These are phyloP conservation scores for Syncephalastrum racemosum DNA, from an alignment of 371 early-diverging fungal genomes.

Conservation along the genomic window DNA sequence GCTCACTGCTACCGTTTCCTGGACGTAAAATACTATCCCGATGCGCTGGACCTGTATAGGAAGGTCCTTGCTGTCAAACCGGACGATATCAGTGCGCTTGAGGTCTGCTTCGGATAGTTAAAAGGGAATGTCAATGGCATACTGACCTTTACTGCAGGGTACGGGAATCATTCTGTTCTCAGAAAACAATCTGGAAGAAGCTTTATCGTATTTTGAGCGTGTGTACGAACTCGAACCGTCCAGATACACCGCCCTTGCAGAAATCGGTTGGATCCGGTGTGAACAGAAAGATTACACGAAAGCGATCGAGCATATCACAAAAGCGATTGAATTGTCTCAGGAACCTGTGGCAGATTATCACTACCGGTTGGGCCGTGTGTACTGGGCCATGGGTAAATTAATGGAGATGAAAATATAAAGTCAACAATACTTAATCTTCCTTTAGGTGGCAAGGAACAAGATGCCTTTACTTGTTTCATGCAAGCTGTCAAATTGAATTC, in stretches of 20 bases:
- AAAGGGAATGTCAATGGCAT: neutral
- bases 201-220: slow-evolving; percentile 50
- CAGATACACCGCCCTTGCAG: slow-evolving; percentile 51
- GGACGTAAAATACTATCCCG: slow-evolving; percentile 51
- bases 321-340: slow-evolving; percentile 51
- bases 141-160: slow-evolving; percentile 23
- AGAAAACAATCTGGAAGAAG: slow-evolving; percentile 54
- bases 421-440: neutral
- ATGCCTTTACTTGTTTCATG: slow-evolving; percentile 71
- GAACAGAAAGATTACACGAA: slow-evolving; percentile 50
- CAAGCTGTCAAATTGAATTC: slow-evolving; percentile 74
- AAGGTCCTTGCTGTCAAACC: slow-evolving; percentile 47
- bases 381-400: slow-evolving; percentile 74
- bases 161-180: slow-evolving; percentile 33
- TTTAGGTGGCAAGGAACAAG: slow-evolving; percentile 8
- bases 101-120: slow-evolving; percentile 19
- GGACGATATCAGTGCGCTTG: slow-evolving; percentile 51
- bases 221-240: slow-evolving; percentile 46
- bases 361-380: slow-evolving; percentile 73
- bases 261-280: slow-evolving; percentile 68
- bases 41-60: slow-evolving; percentile 54
- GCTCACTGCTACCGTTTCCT: slow-evolving; percentile 64
- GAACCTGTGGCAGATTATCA: slow-evolving; percentile 50
- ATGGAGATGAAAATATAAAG: neutral
- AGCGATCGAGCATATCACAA: slow-evolving; percentile 55